These are phyloP conservation scores for Huntiella savannae DNA, from an alignment of 2,329 filamentous ascomycete genomes.

Conservation along the genomic window DNA sequence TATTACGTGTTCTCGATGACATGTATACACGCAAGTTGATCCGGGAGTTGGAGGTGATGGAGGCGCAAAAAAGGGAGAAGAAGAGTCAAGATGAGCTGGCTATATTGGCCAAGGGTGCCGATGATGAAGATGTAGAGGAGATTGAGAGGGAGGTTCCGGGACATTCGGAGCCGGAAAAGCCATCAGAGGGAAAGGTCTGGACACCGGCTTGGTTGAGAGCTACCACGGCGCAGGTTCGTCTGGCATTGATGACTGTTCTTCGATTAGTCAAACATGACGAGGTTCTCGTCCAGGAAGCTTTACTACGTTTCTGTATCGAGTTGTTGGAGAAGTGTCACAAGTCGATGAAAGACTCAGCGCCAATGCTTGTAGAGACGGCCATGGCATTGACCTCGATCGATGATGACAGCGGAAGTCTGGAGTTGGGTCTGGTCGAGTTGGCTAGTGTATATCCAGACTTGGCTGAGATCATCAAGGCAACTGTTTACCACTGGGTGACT, in stretches of 20 bases:
- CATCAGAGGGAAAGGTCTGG: constrained; percentile 22
- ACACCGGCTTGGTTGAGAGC: constrained; percentile 54
- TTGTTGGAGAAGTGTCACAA: constrained; percentile 61
- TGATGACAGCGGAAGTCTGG: constrained; percentile 19
- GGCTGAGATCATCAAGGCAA: constrained; percentile 45
- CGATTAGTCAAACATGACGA: constrained; percentile 56
- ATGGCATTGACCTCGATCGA: constrained; percentile 39
- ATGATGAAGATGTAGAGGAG: neutral
- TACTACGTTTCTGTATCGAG: constrained; percentile 53
- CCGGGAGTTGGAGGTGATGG: constrained; percentile 15
- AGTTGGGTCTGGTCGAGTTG: constrained; percentile 40
- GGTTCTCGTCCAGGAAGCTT: constrained; percentile 44
- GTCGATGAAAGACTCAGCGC: constrained; percentile 48
- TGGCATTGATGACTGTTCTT: constrained; percentile 60
- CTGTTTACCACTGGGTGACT: constrained; percentile 62
- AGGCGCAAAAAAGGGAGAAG: neutral
- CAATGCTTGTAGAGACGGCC: constrained; percentile 63
- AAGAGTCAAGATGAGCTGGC: neutral
- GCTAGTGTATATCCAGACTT: constrained; percentile 42
- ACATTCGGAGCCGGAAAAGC: constrained; percentile 10
- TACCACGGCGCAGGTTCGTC: constrained; percentile 62
- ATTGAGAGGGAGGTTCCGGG: neutral
- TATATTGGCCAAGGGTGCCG: neutral
- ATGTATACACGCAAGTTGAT: constrained; percentile 31
- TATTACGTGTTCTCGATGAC: constrained; percentile 39